Conservation (phyloP, 1,284 basidiomycete genomes). For the Leccinum huronense region DNA sequence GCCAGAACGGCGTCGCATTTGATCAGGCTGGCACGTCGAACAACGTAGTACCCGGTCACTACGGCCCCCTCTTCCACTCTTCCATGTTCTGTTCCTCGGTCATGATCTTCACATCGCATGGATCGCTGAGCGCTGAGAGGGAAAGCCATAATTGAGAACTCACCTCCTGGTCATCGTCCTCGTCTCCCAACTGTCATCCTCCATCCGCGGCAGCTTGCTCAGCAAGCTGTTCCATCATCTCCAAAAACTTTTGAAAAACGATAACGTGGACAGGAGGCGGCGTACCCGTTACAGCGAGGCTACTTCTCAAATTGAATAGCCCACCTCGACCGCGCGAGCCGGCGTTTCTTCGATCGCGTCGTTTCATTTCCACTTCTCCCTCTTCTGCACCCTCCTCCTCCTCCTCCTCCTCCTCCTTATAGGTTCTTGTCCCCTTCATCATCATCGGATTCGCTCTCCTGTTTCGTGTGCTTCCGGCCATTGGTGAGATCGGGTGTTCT, state of each 20-base stretch:
- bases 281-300: slow-evolving; percentile 81
- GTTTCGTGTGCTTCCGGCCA: slow-evolving; percentile 48
- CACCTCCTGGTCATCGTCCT: slow-evolving; percentile 51
- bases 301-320: slow-evolving; percentile 77
- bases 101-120: slow-evolving; percentile 50
- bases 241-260: slow-evolving; percentile 83
- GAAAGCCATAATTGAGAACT: slow-evolving; percentile 20
- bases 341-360: slow-evolving; percentile 36
- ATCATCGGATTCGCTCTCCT: slow-evolving; percentile 65
- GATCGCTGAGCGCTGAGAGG: slow-evolving; percentile 14
- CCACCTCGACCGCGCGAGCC: slow-evolving; percentile 50
- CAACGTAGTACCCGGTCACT: no score
- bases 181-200: slow-evolving; percentile 31
- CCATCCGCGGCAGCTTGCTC: slow-evolving; percentile 81
- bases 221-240: slow-evolving; percentile 99
- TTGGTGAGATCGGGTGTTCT: slow-evolving; percentile 40
- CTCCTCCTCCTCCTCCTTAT: slow-evolving; percentile 60
- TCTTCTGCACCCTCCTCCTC: slow-evolving; percentile 64
- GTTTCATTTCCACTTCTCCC: slow-evolving; percentile 52
- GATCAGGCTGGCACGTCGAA: no score
- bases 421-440: slow-evolving; percentile 57
- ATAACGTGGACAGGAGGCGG: slow-evolving; percentile 15
- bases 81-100: slow-evolving; percentile 95
- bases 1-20: no score
- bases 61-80: slow-evolving; percentile 69